Base-by-base conservation (phyloP, 345 rosid species). In the Schrenkiella parvula region DNA sequence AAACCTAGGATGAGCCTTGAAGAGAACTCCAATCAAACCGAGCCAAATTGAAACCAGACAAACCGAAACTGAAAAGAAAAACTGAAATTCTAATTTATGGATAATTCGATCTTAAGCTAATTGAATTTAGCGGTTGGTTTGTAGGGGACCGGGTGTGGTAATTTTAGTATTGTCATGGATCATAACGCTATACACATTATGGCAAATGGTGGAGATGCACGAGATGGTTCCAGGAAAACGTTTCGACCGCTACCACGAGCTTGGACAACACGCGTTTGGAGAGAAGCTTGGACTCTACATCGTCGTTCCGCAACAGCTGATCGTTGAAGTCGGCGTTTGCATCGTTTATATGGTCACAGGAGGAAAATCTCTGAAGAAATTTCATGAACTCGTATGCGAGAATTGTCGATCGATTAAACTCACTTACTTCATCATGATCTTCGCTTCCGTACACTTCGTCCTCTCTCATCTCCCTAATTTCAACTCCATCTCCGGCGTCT, bases 201-300 rank as follows among this genome's bases (percentile, higher is more conserved):
- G 96, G 93, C 96, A 90, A 68, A 90, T 90, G 96, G 96, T 90
- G 51, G 93, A 90, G 66, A 90, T 90, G 96, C 96, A 90, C 39
- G 96, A 90, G 59, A 86, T 86, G 96, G 89, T 88, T 15, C 89
- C 96, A 0, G 93, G 96, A 1, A 85, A 61, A 50, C 79, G 96
- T 26, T 88, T 90, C 11, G 93, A 88, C 25, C 78, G 96, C 50
- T 90, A 90, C 66, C 96, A 88, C 54, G 96, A 90, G 68, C 81
- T 90, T 61, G 93, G 96, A n/a, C 96, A 90, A 62, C 10, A 86
- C 23, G 96, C 91, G 2, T 90, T 90, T 42, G 96, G 96, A 2
- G 83, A 89, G 13, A 88, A 85, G 62, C 89, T 89, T 3, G 96
- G 93, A 14, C 91, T 89, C 5, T 86, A 82, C 76, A 84, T 89